A percentile compares a stretch with the other conserved stretches of the same genome.
Conservation (phyloP, 495 filamentous ascomycete species). For the Aspergillus baeticus region DNA sequence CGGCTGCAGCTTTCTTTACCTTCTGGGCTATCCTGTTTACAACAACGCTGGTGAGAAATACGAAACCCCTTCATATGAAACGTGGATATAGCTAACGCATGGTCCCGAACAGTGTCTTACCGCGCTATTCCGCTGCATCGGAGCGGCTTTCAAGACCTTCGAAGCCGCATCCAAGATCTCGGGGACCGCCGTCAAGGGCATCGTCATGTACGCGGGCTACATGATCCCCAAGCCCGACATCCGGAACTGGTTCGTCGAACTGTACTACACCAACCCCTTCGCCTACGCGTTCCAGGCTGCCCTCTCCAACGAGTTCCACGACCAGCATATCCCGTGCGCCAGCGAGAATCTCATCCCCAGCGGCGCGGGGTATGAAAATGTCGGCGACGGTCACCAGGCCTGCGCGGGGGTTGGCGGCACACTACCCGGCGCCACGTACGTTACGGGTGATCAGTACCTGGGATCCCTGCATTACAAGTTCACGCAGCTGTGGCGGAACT, state of each 20-base stretch:
- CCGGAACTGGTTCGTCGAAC: conserved; percentile 77
- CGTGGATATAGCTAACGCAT: no score
- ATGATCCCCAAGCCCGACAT: conserved; percentile 67
- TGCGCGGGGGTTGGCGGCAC: conserved; percentile 57
- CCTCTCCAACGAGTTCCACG: conserved; percentile 64
- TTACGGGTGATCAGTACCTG: conserved; percentile 51
- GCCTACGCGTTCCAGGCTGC: conserved; percentile 71
- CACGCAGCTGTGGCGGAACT: conserved; percentile 49
- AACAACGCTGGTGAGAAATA: conserved; percentile 27
- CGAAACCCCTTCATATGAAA: no score
- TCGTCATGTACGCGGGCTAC: conserved; percentile 59
- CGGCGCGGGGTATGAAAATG: conserved; percentile 32
- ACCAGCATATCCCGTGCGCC: conserved; percentile 47
- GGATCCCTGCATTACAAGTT: conserved; percentile 48
- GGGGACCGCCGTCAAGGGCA: conserved; percentile 39
- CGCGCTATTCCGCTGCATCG: conserved; percentile 52
- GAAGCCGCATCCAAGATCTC: conserved; percentile 56
- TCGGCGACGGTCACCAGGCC: conserved; percentile 31
- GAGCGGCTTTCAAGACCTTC: conserved; percentile 49
- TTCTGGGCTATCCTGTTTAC: conserved; percentile 15
- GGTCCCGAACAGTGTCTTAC: conserved; percentile 34
- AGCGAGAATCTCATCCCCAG: conserved; percentile 45
- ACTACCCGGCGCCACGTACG: conserved; percentile 37
- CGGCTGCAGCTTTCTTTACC: conserved; percentile 53
- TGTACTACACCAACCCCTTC: conserved; percentile 71